These are phyloP conservation scores for Leccinum longicurvipes DNA, from an alignment of 768 basidiomycete species.

Conservation along the genomic window DNA sequence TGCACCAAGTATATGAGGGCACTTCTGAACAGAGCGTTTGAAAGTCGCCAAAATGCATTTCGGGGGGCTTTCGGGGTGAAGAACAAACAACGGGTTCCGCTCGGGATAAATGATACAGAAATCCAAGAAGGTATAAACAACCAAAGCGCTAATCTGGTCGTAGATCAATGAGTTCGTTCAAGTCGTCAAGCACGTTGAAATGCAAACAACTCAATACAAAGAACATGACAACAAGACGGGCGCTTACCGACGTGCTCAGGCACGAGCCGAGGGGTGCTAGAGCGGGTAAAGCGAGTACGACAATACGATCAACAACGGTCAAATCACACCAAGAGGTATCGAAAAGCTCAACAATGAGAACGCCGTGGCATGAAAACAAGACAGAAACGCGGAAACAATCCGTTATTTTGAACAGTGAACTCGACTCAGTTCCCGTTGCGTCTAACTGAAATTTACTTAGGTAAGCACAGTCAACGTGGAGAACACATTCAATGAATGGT, in stretches of 20 bases:
- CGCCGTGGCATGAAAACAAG: not conserved
- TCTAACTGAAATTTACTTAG: conserved; percentile 5
- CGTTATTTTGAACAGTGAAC: too few relatives aligned
- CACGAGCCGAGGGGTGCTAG: not conserved
- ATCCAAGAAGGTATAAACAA: conserved; percentile 19
- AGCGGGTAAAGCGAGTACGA: not conserved
- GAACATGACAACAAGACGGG: conserved; percentile 13
- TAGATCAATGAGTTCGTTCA: conserved; percentile 14
- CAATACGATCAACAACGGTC: not conserved
- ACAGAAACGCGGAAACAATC: not conserved
- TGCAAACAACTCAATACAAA: conserved; percentile 34
- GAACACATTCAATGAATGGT: not conserved
- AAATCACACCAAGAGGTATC: not conserved
- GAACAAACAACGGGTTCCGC: conserved; percentile 2
- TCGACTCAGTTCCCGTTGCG: too few relatives aligned
- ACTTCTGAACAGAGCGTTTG: conserved; percentile 59
- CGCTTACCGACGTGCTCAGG: conserved; percentile 16
- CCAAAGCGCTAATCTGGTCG: conserved; percentile 18
- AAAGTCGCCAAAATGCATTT: conserved; percentile 74
- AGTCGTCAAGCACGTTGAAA: conserved; percentile 28
- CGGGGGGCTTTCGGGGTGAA: not conserved
- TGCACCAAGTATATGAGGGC: conserved; percentile 90
- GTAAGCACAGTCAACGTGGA: not conserved
- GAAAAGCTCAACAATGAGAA: not conserved
- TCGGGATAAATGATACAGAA: not conserved